Percentiles rank a stretch among this genome's conserved stretches.
phyloP scores from a whole-genome alignment of 345 rosid species.

The Erucastrum elatum region DNA sequence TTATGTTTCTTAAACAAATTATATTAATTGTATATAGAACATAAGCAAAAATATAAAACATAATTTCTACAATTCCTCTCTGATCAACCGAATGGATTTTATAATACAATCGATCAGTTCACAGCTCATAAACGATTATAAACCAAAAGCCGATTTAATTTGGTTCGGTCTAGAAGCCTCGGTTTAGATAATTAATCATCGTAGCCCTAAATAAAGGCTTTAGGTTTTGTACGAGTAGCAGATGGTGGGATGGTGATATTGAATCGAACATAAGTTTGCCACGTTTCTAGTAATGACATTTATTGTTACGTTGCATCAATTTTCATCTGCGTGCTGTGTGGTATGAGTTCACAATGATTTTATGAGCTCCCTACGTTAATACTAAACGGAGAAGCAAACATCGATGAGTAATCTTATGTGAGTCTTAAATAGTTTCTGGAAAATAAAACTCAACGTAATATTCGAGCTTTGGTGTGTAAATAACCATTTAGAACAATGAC shows the following conservation, averaged over 20 bases:
- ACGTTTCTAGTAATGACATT: not conserved
- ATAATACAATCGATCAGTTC: not conserved
- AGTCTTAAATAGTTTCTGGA: not conserved
- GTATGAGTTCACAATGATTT: not conserved
- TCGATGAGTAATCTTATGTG: not conserved
- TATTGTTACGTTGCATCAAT: not conserved
- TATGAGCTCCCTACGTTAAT: not conserved
- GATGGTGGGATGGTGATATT: not conserved
- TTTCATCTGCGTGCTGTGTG: not conserved
- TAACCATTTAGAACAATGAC: not conserved
- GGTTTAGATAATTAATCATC: not conserved
- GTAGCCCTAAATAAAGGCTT: not conserved
- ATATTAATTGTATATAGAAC: no score
- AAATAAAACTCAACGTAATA: not conserved
- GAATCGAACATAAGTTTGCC: not conserved
- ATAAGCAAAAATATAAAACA: no score
- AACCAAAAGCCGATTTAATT: not conserved
- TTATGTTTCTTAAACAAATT: no score
- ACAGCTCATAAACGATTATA: not conserved
- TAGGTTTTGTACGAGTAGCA: not conserved
- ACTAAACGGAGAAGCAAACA: no score
- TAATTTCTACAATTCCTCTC: not conserved
- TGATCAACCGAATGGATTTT: not conserved
- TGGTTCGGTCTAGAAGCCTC: not conserved
- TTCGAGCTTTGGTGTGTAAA: not conserved